A percentile compares a stretch with the other conserved stretches of the same genome.
phyloP scores from a whole-genome alignment of 2,329 filamentous ascomycete species.

The Fusarium humuli region DNA sequence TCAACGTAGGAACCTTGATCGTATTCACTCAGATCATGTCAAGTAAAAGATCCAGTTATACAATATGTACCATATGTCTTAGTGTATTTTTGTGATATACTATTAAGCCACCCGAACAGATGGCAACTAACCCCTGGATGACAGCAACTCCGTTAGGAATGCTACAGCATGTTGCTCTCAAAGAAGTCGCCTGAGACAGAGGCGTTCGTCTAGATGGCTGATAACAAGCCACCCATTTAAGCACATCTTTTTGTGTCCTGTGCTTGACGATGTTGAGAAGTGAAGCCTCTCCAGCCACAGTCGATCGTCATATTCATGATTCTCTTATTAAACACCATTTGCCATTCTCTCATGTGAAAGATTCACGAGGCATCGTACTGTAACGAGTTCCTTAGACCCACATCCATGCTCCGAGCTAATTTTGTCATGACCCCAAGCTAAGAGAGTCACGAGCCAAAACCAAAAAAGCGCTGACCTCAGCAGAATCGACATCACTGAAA shows the following conservation, averaged over 20 bases:
- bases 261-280: not conserved
- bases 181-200: conserved; percentile 17
- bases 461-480: conserved; percentile 18
- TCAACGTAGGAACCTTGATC: not conserved
- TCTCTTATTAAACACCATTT: not conserved
- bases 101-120: conserved; percentile 1
- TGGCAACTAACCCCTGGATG: conserved; percentile 1
- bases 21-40: not conserved
- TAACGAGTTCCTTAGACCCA: not conserved
- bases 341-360: not conserved
- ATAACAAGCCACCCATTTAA: not conserved
- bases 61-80: not conserved
- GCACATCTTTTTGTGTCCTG: not conserved
- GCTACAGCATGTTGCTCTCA: not conserved
- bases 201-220: conserved; percentile 11
- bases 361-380: conserved; percentile 1
- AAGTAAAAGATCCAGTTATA: not conserved
- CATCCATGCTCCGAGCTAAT: conserved; percentile 18
- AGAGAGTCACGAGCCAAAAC: conserved; percentile 11
- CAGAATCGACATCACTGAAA: not conserved
- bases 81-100: not conserved
- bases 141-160: conserved; percentile 9
- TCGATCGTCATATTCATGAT: not conserved
- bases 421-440: conserved; percentile 30
- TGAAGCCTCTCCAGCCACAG: not conserved